Conservation (phyloP, 176 grass and related monocot species). For the Zea luxurians region DNA sequence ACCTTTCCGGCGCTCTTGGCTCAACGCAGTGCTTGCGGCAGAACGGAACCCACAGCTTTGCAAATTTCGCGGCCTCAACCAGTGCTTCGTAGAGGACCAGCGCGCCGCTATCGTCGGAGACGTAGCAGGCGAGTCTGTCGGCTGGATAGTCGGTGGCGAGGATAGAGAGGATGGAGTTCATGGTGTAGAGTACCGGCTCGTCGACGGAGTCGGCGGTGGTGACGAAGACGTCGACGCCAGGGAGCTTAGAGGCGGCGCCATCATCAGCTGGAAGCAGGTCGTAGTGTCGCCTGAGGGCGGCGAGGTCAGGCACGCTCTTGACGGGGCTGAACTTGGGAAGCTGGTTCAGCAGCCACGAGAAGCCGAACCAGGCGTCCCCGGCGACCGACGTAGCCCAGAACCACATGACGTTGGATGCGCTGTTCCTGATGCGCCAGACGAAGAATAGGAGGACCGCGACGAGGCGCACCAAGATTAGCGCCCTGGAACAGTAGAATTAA, state of each 20-base stretch:
- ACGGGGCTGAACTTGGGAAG: conserved; percentile 27
- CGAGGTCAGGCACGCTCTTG: conserved; percentile 31
- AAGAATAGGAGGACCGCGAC: conserved; percentile 27
- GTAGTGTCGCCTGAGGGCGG: neutral
- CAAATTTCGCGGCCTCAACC: conserved; percentile 28
- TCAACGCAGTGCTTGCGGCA: conserved; percentile 29
- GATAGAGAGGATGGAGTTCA: conserved; percentile 47
- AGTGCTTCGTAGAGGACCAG: conserved; percentile 26
- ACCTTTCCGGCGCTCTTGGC: conserved; percentile 24
- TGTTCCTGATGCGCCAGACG: conserved; percentile 33
- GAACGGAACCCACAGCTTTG: conserved; percentile 37
- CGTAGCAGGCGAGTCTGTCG: conserved; percentile 1
- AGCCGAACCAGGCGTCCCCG: conserved; percentile 35
- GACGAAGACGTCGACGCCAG: conserved; percentile 33
- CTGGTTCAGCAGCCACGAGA: conserved; percentile 43
- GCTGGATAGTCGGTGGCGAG: conserved; percentile 28
- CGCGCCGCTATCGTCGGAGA: conserved; percentile 27
- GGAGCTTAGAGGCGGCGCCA: neutral
- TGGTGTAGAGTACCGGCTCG: conserved; percentile 35
- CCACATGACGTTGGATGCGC: conserved; percentile 20
- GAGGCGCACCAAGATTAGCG: conserved; percentile 26
- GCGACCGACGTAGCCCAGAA: conserved; percentile 26
- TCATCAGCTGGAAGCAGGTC: neutral
- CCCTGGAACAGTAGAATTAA: neutral
- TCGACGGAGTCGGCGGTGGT: conserved; percentile 6